These are phyloP conservation scores for Gonium pectorale DNA, from an alignment of 139 green algal genomes.

Conservation along the genomic window DNA sequence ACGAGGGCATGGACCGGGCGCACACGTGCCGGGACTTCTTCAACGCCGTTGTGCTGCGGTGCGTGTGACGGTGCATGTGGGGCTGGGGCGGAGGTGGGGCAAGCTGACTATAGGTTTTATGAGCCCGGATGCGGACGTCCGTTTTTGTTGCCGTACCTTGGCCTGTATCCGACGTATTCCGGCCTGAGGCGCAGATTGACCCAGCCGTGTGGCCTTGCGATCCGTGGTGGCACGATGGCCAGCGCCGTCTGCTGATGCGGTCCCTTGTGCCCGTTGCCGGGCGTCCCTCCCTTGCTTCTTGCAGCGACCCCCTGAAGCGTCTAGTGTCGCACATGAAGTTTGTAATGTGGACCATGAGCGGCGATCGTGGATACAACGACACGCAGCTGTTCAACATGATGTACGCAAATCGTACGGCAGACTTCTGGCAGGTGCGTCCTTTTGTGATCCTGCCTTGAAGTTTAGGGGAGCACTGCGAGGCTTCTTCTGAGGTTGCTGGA, in stretches of 20 bases:
- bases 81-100: not conserved
- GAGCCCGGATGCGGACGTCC: too few species aligned
- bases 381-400: slow-evolving; percentile 29
- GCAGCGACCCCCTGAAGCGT: slow-evolving; percentile 22
- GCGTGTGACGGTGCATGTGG: not conserved
- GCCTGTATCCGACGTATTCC: too few species aligned
- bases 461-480: too few species aligned
- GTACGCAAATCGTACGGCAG: slow-evolving; percentile 10
- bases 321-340: slow-evolving; percentile 45
- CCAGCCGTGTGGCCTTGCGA: too few species aligned
- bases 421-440: slow-evolving; percentile 36
- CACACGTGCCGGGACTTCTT: slow-evolving; percentile 31
- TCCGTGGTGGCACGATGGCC: too few species aligned
- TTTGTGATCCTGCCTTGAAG: too few species aligned
- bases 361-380: slow-evolving; percentile 42
- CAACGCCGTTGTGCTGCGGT: slow-evolving; percentile 32
- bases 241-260: too few species aligned
- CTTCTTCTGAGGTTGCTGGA: too few species aligned
- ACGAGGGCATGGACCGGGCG: not conserved
- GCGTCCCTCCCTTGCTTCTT: not conserved
- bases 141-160: too few species aligned
- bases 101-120: not conserved
- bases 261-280: not conserved
- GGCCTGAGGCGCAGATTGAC: too few species aligned
- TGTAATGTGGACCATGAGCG: slow-evolving; percentile 47